phyloP scores from a whole-genome alignment of 306 rosid genomes.

The Rosa lucieae region DNA sequence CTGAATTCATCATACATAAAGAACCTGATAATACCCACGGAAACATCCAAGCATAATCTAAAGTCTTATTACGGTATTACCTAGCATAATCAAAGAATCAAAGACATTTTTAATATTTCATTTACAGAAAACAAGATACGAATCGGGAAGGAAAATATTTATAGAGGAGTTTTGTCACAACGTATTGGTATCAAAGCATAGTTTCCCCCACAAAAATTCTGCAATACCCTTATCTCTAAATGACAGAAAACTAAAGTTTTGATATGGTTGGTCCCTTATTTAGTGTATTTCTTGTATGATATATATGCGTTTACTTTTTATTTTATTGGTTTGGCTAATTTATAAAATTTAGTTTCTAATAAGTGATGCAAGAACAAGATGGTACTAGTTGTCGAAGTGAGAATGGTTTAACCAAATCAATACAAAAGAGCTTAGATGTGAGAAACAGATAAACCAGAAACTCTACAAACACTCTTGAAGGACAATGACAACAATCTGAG shows the following conservation, averaged over 20 bases:
- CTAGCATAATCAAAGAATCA: no score
- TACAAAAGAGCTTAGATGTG: not conserved
- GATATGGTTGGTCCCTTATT: not conserved
- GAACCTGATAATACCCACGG: not conserved
- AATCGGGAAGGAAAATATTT: no score
- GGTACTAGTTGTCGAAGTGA: not conserved
- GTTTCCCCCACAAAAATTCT: not conserved
- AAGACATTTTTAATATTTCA: no score
- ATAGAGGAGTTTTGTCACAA: no score
- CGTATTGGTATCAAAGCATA: no score
- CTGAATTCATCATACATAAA: not conserved
- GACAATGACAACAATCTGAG: not conserved
- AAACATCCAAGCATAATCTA: no score
- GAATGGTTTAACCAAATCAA: not conserved
- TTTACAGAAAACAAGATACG: no score
- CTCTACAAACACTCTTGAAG: not conserved
- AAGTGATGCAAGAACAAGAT: not conserved
- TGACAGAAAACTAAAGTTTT: not conserved
- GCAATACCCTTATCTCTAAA: not conserved
- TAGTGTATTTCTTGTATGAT: not conserved
- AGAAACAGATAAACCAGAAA: not conserved
- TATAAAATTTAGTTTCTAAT: not conserved
- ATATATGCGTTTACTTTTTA: not conserved
- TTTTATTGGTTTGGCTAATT: not conserved
- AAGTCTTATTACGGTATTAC: no score